These are phyloP conservation scores for Amanita molliuscula DNA, from an alignment of 768 basidiomycete genomes.

Conservation along the genomic window DNA sequence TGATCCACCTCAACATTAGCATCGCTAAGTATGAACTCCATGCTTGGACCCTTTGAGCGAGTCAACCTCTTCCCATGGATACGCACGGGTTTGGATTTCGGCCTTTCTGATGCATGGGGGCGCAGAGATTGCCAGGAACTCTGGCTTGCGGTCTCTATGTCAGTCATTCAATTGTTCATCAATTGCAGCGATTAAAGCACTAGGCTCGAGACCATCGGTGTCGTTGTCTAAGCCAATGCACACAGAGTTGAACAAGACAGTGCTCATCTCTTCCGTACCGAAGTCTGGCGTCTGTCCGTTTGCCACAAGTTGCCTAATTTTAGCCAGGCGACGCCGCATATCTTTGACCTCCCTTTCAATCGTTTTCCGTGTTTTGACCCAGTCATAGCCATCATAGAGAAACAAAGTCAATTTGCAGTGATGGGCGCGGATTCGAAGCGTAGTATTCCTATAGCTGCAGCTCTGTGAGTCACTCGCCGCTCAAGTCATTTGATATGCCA, in stretches of 20 bases:
- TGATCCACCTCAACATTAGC: constrained; percentile 58
- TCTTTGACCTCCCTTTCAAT: constrained; percentile 86
- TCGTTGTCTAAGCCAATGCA: constrained; percentile 86
- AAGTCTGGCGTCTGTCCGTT: constrained; percentile 82
- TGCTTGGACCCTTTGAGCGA: constrained; percentile 67
- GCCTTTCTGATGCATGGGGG: constrained; percentile 34
- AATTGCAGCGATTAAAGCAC: constrained; percentile 79
- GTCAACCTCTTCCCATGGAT: constrained; percentile 52
- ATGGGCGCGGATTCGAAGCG: constrained; percentile 42
- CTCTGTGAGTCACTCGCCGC: constrained; percentile 1
- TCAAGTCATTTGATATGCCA: constrained; percentile 12
- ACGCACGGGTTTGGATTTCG: constrained; percentile 26
- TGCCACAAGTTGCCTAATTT: constrained; percentile 87
- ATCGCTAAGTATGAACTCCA: constrained; percentile 72
- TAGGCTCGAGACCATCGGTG: constrained; percentile 62
- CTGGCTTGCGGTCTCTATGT: constrained; percentile 62
- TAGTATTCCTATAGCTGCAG: constrained; percentile 34
- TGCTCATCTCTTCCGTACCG: constrained; percentile 57
- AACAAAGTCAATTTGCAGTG: constrained; percentile 57
- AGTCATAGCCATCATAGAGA: constrained; percentile 94
- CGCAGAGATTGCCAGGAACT: constrained; percentile 89
- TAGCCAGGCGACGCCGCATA: constrained; percentile 76
- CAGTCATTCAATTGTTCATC: constrained; percentile 82
- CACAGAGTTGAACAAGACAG: constrained; percentile 87
- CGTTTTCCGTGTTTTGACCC: constrained; percentile 72